Conservation (phyloP, 352 stramenopile genomes). For the Phytophthora constricta region DNA sequence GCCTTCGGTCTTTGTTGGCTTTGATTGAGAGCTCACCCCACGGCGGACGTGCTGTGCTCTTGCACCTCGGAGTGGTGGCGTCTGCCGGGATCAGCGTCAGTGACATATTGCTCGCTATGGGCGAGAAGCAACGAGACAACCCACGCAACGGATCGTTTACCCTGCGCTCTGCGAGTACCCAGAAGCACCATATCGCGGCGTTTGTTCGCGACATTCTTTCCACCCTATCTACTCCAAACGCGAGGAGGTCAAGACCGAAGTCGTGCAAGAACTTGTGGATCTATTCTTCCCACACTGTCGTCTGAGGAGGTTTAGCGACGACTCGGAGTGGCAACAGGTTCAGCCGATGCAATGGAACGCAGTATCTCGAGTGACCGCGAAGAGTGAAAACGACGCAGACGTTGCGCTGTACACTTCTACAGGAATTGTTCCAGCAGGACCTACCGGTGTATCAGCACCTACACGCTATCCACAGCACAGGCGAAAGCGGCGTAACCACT, state of each 20-base stretch:
- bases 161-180: constrained; percentile 30
- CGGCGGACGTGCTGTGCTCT: constrained; percentile 60
- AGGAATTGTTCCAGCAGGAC: neutral
- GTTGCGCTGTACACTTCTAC: neutral
- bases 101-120: constrained; percentile 60
- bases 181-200: constrained; percentile 57
- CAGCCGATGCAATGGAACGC: constrained; percentile 4
- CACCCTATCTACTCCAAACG: constrained; percentile 72
- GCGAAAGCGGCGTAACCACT: constrained; percentile 67
- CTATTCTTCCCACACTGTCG: constrained; percentile 77
- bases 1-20: constrained; percentile 44
- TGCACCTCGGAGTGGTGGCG: constrained; percentile 64
- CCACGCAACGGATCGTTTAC: constrained; percentile 28
- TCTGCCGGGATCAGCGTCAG: constrained; percentile 53
- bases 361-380: constrained; percentile 15
- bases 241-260: constrained; percentile 42
- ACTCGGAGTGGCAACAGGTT: constrained; percentile 42
- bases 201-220: constrained; percentile 86
- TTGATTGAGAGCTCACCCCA: constrained; percentile 64
- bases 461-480: constrained; percentile 8
- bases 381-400: constrained; percentile 35
- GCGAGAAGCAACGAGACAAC: constrained; percentile 63
- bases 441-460: constrained; percentile 5
- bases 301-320: constrained; percentile 67
- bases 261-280: constrained; percentile 65